Evolutionary conservation across 305 asterid species (phyloP).

Genomic region (Fraxinus albicans): DNA sequence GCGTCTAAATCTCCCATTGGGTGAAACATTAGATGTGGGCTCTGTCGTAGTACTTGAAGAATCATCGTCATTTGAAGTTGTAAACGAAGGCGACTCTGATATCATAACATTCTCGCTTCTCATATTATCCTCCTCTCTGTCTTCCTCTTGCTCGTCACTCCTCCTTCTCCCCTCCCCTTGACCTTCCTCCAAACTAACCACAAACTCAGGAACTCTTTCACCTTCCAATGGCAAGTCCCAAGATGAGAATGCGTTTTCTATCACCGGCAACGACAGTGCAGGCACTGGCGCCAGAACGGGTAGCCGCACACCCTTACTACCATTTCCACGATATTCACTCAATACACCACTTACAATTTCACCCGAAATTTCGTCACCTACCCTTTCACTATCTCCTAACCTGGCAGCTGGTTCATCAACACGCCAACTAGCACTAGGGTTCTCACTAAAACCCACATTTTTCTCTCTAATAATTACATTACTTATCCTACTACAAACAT

Average conservation of each 20-base stretch:
- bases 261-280: conserved; percentile 42
- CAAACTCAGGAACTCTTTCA: background rate
- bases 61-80: conserved; percentile 76
- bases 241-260: conserved; percentile 56
- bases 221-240: conserved; percentile 47
- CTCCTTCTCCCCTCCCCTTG: background rate
- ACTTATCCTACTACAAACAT: background rate
- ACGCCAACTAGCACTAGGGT: background rate
- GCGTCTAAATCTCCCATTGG: conserved; percentile 56
- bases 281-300: conserved; percentile 67
- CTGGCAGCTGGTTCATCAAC: background rate
- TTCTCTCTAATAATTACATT: background rate
- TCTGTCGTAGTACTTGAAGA: conserved; percentile 78
- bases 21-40: conserved; percentile 61
- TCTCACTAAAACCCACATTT: background rate
- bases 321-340: conserved; percentile 35
- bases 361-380: conserved; percentile 11
- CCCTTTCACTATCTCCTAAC: background rate
- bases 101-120: conserved; percentile 39
- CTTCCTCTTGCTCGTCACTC: conserved; percentile 24
- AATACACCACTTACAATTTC: conserved; percentile 17
- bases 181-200: conserved; percentile 18
- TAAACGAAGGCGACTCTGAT: conserved; percentile 60
- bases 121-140: conserved; percentile 21
- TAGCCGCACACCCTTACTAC: conserved; percentile 66